Evolutionary conservation across 208 protist species (phyloP).

Genomic region (Angomonas ambiguus): DNA sequence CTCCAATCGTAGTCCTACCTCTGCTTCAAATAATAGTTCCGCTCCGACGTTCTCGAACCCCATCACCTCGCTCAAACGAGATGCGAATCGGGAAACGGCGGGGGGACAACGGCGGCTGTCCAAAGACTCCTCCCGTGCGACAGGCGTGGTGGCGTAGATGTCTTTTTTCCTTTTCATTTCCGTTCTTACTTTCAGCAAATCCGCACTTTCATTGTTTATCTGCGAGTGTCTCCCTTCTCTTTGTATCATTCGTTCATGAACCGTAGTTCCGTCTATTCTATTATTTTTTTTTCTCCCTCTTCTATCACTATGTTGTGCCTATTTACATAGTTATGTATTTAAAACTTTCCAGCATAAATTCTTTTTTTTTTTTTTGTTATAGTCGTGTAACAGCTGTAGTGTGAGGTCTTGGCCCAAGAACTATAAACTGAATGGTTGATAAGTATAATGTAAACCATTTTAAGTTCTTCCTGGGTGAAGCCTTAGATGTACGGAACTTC

Average conservation of each 20-base stretch:
- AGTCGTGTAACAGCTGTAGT: too few species aligned
- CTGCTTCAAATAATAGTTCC: not conserved
- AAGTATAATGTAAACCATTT: not conserved
- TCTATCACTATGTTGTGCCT: not conserved
- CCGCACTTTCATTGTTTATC: too few species aligned
- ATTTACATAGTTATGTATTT: slow-evolving; percentile 7
- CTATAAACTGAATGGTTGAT: too few species aligned
- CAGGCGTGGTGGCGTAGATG: not conserved
- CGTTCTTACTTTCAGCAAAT: too few species aligned
- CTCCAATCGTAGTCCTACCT: not conserved
- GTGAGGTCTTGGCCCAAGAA: too few species aligned
- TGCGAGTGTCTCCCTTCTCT: slow-evolving; percentile 6
- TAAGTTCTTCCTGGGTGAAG: not conserved
- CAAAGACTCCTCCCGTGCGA: not conserved
- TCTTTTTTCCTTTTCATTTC: slow-evolving; percentile 14
- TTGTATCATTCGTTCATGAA: slow-evolving; percentile 5
- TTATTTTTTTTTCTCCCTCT: slow-evolving; percentile 8
- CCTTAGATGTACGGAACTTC: not conserved
- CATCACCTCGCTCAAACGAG: not conserved
- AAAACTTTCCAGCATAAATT: not conserved
- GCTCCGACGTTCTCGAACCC: not conserved
- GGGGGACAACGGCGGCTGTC: not conserved
- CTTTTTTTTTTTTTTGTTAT: too few species aligned
- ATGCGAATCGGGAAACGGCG: not conserved
- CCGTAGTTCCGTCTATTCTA: not conserved